Base-by-base conservation (phyloP, 2,329 filamentous ascomycete species). In the Leptographium flavum region DNA sequence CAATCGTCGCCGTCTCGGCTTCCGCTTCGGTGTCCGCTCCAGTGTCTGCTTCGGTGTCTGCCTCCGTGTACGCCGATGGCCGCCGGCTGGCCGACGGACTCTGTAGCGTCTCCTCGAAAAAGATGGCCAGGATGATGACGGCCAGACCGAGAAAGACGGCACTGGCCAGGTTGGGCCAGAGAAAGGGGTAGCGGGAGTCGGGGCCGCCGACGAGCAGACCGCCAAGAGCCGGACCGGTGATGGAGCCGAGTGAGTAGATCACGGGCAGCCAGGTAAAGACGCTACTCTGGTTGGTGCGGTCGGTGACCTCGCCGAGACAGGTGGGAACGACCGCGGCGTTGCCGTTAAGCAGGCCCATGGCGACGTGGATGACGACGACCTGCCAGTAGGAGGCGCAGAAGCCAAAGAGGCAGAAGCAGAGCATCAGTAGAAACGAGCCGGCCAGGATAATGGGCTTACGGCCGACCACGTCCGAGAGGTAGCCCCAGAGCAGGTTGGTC, bases 251-350 rank as follows among this genome's bases (percentile, higher is more conserved):
- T 4, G 90, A 90, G 62, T 98, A 98, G n/a, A 96, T 81, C 33
- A 96, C 83, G 0, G 92, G 92, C 36, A 98, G 68, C 66, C 94
- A 98, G 2, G 85, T 92, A 56, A 98, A 98, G 0, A 87, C 92
- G 44, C 76, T 75, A 57, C 86, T 92, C 69, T 98, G 92, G 60
- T 98, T 98, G 51, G 83, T 92, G 45, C 87, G 79, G 58, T 96
- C 88, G 2, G 92, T 98, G 43, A 98, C 83, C 61, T 98, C 92
- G 35, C 92, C 92, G 41, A 98, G 63, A 41, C 90, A 94, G 0
- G 92, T 95, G 8, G 87, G 90, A 14, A 98, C 87, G 13, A 95
- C 81, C 5, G 87, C 90, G 27, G 92, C 87, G 56, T 98, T 98
- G 43, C 92, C 92, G 60, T 96, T 98, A 43, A 94, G 76, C 44